Base-by-base conservation (phyloP, 768 basidiomycete species). In the Phaffia tasmanica region DNA sequence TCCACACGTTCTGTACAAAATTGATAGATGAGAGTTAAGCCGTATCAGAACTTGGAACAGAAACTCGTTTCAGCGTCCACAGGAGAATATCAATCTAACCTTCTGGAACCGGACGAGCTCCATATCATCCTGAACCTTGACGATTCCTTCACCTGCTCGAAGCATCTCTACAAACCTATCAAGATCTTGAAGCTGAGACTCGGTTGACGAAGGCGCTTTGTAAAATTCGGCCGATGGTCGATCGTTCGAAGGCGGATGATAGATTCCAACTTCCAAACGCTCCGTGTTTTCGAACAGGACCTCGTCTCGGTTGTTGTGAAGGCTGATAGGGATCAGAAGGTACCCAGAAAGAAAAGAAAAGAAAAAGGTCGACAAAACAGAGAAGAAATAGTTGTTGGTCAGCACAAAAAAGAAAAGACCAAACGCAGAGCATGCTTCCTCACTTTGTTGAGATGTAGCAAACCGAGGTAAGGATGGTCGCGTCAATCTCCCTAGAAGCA, bases 401-500 rank as follows among this genome's bases (percentile, higher is more conserved):
- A 29, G 27, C 19, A 19, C 19, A 57, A 2, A 14, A 57, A n/a
- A 16, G 56, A 6, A 32, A n/a, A n/a, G n/a, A n/a, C n/a, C n/a
- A n/a, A n/a, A 57, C 56, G 21, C 4, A 50, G 4, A 55, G 35
- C 4, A 42, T 5, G 35, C 11, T 42, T 42, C 35, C 35, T 42
- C 11, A 42, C 35, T 42, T 42, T 42, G 35, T 42, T 11, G 35
- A 42, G 35, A 42, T 42, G 35, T 42, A 42, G 30, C 35, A 55
- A 16, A 67, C 66, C 14, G 54, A 55, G 6, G 73, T 73, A 47
- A 76, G 62, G 32, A 76, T 69, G 1, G 74, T 73, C 7, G 70
- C 72, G 21, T 72, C 72, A 8, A 64, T 54, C 7, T 67, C 57
- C 35, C 73, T 66, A 0, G 72, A 70, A 4, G 83, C 80, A 14